Conservation (phyloP, 768 basidiomycete species). For the Termitomyces sp. region DNA sequence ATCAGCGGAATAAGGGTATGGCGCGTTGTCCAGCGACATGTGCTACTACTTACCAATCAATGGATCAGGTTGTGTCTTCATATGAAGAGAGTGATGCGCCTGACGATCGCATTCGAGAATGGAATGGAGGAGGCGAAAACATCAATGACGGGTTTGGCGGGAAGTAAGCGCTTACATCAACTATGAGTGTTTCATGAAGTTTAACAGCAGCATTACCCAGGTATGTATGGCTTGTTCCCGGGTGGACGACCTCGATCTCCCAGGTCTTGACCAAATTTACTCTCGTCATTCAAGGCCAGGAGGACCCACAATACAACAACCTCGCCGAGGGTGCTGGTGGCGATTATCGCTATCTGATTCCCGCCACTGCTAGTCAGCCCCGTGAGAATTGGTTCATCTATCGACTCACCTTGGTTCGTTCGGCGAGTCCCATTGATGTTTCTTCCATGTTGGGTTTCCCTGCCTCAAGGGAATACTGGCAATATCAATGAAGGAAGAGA, state of each 20-base stretch:
- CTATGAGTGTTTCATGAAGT: background rate
- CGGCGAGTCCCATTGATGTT: background rate
- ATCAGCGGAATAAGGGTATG: slow-evolving; percentile 1
- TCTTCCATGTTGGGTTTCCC: no score
- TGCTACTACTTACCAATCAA: background rate
- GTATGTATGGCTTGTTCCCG: slow-evolving; percentile 7
- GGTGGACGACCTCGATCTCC: background rate
- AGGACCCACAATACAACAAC: background rate
- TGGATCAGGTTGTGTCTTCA: background rate
- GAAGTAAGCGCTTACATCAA: background rate
- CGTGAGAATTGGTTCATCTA: background rate
- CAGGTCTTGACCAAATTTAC: slow-evolving; percentile 1
- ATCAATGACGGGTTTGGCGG: background rate
- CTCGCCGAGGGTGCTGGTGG: slow-evolving; percentile 3
- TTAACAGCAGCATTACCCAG: background rate
- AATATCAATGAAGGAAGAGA: slow-evolving; percentile 1
- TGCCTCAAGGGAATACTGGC: background rate
- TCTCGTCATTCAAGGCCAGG: background rate
- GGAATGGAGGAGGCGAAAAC: background rate
- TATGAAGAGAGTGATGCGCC: background rate
- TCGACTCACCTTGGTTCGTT: background rate
- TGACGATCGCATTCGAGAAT: background rate
- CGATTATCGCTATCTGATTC: slow-evolving; percentile 3
- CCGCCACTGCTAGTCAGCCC: background rate
- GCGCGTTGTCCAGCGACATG: background rate